Base-by-base conservation (phyloP, 768 basidiomycete genomes). In the Wakefieldia striispora region DNA sequence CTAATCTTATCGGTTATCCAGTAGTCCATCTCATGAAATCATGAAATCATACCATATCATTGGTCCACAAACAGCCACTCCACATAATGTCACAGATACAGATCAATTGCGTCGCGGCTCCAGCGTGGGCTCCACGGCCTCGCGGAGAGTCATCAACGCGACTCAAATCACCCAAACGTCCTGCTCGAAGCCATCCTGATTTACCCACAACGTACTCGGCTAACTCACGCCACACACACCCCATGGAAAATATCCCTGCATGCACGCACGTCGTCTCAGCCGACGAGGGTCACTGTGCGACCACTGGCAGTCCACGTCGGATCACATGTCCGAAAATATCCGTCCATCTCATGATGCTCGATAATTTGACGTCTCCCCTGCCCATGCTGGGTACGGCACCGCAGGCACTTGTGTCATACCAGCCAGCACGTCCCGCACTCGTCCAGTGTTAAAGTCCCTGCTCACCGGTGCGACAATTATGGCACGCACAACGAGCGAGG, bases 401-500 rank as follows among this genome's bases (percentile, higher is more conserved):
- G 54, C 43, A 17, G 43, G 21, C 27, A 63, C 24, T 9, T 53
- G 48, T 13, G 36, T 65, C 59, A 68, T 47, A 12, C 39, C 42
- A 42, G 50, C 49, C 8, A 69, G 50, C 54, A 61, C 45, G 21
- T 56, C 56, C 24, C 59, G 63, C 38, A 67, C 59, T 12, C 48
- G 60, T 24, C 29, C 37, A 12, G 51, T 60, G 53, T 77, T 75
- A 55, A 86, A 65, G 53, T 80, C 81, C 24, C 65, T 64, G 21
- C 72, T 63, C 10, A 54, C 70, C 6, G 72, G 72, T 13, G 73
- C 70, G 14, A 82, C 69, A 26, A 82, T 61, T 35, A 85, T 65
- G 6, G 83, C 84, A 16, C 75, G 77, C 47, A 87, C 51, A 3
- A 84, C 72, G 19, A 84, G 53, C 21, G 59, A 64, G 8, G 72